Evolutionary conservation across 345 rosid genomes (phyloP).

Genomic region (Barbarea vulgaris): DNA sequence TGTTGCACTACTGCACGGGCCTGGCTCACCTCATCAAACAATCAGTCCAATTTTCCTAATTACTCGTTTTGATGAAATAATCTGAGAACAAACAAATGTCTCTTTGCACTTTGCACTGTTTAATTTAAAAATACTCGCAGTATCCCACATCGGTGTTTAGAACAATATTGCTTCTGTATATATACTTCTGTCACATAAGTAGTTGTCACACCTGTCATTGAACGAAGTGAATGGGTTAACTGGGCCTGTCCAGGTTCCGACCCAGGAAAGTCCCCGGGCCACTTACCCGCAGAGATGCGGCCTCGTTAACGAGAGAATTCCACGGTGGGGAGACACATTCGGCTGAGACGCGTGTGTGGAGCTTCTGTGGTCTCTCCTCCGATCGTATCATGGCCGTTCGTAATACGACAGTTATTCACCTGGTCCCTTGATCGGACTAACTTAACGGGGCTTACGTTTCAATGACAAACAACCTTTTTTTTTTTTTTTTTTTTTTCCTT

Average conservation of each 20-base stretch:
- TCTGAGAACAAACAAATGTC: too few relatives aligned
- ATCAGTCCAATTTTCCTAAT: neutral
- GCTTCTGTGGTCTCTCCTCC: slow-evolving; percentile 27
- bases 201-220: neutral
- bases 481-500: too few relatives aligned
- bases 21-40: neutral
- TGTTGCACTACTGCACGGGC: neutral
- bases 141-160: slow-evolving; percentile 1
- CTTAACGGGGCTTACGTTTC: slow-evolving; percentile 34
- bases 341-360: slow-evolving; percentile 37
- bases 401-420: slow-evolving; percentile 23
- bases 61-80: too few relatives aligned
- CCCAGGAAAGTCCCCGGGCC: slow-evolving; percentile 42
- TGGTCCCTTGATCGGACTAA: neutral
- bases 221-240: neutral
- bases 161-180: neutral
- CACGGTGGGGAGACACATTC: neutral
- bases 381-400: slow-evolving; percentile 27
- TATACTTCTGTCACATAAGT: neutral
- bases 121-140: too few relatives aligned
- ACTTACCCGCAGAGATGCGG: slow-evolving; percentile 32
- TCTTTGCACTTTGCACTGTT: neutral
- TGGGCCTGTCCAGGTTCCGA: slow-evolving; percentile 11
- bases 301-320: slow-evolving; percentile 28
- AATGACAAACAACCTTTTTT: slow-evolving; percentile 13